Conservation (phyloP, 495 filamentous ascomycete genomes). For the Aspergillus incahuasiensis region DNA sequence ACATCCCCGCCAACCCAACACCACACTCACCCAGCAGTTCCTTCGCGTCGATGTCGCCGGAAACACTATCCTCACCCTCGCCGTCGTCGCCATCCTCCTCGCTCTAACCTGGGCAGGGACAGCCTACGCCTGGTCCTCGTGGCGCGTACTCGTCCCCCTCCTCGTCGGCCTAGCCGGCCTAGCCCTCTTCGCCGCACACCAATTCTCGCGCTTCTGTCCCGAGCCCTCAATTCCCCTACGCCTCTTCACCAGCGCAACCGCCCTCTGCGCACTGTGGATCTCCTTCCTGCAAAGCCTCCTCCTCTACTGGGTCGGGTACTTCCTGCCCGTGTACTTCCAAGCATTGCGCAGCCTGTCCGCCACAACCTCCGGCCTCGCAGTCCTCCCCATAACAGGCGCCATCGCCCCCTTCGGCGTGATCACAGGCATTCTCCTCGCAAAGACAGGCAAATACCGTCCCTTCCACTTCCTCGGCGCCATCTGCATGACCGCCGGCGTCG, state of each 20-base stretch:
- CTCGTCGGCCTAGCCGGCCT: slow-evolving; percentile 18
- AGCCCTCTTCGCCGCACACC: slow-evolving; percentile 16
- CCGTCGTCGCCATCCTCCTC: slow-evolving; percentile 44
- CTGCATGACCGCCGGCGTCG: slow-evolving; percentile 42
- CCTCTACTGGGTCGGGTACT: slow-evolving; percentile 41
- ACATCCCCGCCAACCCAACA: neutral
- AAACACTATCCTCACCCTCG: slow-evolving; percentile 42
- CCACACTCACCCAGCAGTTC: slow-evolving; percentile 25
- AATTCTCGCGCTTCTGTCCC: slow-evolving; percentile 18
- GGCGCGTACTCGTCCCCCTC: slow-evolving; percentile 42
- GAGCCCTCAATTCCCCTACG: slow-evolving; percentile 41
- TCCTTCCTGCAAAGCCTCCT: slow-evolving; percentile 47
- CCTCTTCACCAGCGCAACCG: slow-evolving; percentile 47
- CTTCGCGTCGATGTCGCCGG: slow-evolving; percentile 50
- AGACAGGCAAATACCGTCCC: slow-evolving; percentile 44
- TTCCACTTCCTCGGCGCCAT: slow-evolving; percentile 48
- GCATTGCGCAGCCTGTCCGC: slow-evolving; percentile 43
- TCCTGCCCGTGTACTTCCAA: slow-evolving; percentile 49
- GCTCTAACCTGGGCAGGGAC: slow-evolving; percentile 52
- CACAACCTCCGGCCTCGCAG: slow-evolving; percentile 39
- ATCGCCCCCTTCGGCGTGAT: slow-evolving; percentile 44
- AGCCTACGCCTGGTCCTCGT: slow-evolving; percentile 48
- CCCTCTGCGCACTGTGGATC: slow-evolving; percentile 34
- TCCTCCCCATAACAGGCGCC: slow-evolving; percentile 48
- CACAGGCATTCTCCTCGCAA: slow-evolving; percentile 36